Evolutionary conservation across 352 stramenopile genomes (phyloP).

Genomic region (Globisporangium okanoganense): DNA sequence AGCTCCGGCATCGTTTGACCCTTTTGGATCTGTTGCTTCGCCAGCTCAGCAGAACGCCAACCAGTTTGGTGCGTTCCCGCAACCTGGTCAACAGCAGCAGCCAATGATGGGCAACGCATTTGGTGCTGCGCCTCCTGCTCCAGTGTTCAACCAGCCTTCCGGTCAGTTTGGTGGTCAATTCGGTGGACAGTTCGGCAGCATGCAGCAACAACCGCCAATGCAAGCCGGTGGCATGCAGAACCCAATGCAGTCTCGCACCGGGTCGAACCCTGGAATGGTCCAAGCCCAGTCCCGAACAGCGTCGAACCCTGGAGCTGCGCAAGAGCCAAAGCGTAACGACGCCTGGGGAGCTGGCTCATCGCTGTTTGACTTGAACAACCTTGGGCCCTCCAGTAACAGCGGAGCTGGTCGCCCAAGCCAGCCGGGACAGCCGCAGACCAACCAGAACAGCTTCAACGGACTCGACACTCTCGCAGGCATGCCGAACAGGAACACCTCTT

Average conservation of each 20-base stretch:
- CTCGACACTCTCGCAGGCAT: slow-evolving; percentile 78
- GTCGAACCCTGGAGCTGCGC: slow-evolving; percentile 20
- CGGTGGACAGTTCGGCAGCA: slow-evolving; percentile 37
- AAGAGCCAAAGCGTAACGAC: slow-evolving; percentile 61
- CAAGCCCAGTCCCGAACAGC: slow-evolving; percentile 22
- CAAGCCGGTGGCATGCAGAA: slow-evolving; percentile 27
- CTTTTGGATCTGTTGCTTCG: slow-evolving; percentile 40
- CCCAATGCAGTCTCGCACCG: slow-evolving; percentile 29
- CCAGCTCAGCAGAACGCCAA: slow-evolving; percentile 21
- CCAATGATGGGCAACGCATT: slow-evolving; percentile 38
- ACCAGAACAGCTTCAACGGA: slow-evolving; percentile 76
- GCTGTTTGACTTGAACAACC: slow-evolving; percentile 78
- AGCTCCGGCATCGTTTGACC: slow-evolving; percentile 49
- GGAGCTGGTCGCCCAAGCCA: slow-evolving; percentile 26
- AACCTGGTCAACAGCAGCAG: slow-evolving; percentile 35
- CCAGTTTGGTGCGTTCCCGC: slow-evolving; percentile 43
- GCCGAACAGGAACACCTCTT: slow-evolving; percentile 55
- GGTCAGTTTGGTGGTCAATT: slow-evolving; percentile 37
- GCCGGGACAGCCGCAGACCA: slow-evolving; percentile 35
- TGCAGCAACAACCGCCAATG: slow-evolving; percentile 34
- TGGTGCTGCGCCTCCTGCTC: slow-evolving; percentile 25
- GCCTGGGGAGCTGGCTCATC: slow-evolving; percentile 78
- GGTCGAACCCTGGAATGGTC: slow-evolving; percentile 36
- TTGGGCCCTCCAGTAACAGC: slow-evolving; percentile 28
- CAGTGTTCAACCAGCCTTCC: slow-evolving; percentile 45